Conservation (phyloP, 2,329 filamentous ascomycete genomes). For the Beauveria scarabaeidicola region DNA sequence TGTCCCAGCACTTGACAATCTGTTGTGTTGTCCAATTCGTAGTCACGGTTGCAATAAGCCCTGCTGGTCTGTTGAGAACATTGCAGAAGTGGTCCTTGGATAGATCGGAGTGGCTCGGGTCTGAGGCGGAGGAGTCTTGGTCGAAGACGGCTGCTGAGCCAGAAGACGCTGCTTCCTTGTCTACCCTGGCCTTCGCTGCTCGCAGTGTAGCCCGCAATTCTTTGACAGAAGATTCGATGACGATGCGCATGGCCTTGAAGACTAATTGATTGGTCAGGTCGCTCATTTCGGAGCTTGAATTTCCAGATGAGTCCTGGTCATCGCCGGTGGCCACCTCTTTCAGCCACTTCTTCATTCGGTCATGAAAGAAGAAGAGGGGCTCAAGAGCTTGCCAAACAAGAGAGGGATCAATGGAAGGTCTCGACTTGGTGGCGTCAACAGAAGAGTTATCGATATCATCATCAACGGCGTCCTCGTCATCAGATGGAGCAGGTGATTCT, state of each 20-base stretch:
- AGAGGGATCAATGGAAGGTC: slow-evolving; percentile 15
- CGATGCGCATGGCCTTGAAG: slow-evolving; percentile 76
- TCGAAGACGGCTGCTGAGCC: slow-evolving; percentile 55
- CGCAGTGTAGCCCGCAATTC: slow-evolving; percentile 68
- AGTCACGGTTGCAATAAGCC: slow-evolving; percentile 21
- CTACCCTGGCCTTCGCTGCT: slow-evolving; percentile 21
- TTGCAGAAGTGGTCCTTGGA: slow-evolving; percentile 75
- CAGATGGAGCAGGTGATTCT: slow-evolving; percentile 14
- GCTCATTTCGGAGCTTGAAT: slow-evolving; percentile 17
- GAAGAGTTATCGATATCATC: slow-evolving; percentile 13
- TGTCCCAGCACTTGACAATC: slow-evolving; percentile 53
- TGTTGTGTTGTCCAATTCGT: slow-evolving; percentile 23
- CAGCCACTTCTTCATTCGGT: slow-evolving; percentile 33
- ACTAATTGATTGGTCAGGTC: slow-evolving; percentile 89
- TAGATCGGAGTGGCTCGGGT: slow-evolving; percentile 71
- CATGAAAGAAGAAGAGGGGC: slow-evolving; percentile 59
- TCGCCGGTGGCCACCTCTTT: slow-evolving; percentile 57
- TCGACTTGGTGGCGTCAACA: neutral
- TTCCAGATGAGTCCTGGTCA: slow-evolving; percentile 13
- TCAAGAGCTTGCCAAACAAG: slow-evolving; percentile 77
- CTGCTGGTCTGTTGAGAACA: slow-evolving; percentile 36
- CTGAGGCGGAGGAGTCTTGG: slow-evolving; percentile 59
- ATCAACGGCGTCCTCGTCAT: slow-evolving; percentile 16
- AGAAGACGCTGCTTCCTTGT: slow-evolving; percentile 36
- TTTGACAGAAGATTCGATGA: slow-evolving; percentile 78